Evolutionary conservation across 2,329 filamentous ascomycete genomes (phyloP).

Genomic region (Fusarium nisikadoi): DNA sequence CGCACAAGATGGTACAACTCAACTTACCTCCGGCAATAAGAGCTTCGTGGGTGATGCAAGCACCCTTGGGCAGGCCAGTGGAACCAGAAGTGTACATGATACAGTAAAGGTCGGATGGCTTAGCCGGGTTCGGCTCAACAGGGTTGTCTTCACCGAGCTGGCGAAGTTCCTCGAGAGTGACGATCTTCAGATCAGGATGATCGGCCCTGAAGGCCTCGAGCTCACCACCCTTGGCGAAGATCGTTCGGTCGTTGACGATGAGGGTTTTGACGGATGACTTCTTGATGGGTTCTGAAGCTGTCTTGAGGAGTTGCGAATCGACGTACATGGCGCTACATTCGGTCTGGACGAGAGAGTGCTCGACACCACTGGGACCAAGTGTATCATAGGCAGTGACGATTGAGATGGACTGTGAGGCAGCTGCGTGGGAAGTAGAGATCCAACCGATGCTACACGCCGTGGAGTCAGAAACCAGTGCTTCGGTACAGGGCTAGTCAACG

Average conservation of each 20-base stretch:
- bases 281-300: constrained; percentile 66
- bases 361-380: constrained; percentile 83
- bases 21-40: constrained; percentile 76
- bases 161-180: constrained; percentile 66
- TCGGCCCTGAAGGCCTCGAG: constrained; percentile 66
- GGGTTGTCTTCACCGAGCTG: constrained; percentile 73
- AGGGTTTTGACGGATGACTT: constrained; percentile 67
- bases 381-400: constrained; percentile 97
- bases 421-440: constrained; percentile 81
- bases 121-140: constrained; percentile 76
- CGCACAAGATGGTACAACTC: constrained; percentile 33
- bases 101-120: constrained; percentile 82
- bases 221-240: constrained; percentile 62
- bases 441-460: constrained; percentile 72
- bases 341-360: constrained; percentile 87
- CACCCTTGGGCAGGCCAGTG: constrained; percentile 89
- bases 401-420: constrained; percentile 85
- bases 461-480: constrained; percentile 10
- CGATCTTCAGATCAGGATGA: constrained; percentile 63
- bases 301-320: constrained; percentile 80
- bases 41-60: constrained; percentile 81
- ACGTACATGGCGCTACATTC: constrained; percentile 85
- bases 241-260: constrained; percentile 70
- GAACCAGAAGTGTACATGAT: constrained; percentile 90
- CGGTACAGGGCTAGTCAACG: background rate